Evolutionary conservation across 805 yeast genomes (phyloP).

Genomic region (Spathaspora arborariae): DNA sequence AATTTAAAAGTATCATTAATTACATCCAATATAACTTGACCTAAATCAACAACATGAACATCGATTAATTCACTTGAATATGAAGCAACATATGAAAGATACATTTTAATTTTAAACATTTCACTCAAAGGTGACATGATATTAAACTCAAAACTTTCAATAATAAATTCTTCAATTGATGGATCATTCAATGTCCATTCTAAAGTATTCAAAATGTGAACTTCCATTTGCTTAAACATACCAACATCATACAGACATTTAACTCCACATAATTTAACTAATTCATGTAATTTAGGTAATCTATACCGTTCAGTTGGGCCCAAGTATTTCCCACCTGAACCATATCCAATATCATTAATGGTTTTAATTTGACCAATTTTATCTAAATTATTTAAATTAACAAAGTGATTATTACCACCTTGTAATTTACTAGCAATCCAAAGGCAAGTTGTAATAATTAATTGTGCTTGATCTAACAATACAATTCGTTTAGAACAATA

Average conservation of each 20-base stretch:
- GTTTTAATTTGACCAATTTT: slow-evolving; percentile 19
- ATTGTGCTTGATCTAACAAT: slow-evolving; percentile 79
- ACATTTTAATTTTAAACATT: slow-evolving; percentile 46
- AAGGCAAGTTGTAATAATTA: slow-evolving; percentile 85
- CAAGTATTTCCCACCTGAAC: slow-evolving; percentile 53
- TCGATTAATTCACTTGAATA: slow-evolving; percentile 46
- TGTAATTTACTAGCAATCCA: slow-evolving; percentile 90
- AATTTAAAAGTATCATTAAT: slow-evolving; percentile 28
- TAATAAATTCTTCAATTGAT: slow-evolving; percentile 34
- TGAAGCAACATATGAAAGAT: slow-evolving; percentile 45
- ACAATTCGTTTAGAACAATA: slow-evolving; percentile 87
- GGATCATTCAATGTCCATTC: slow-evolving; percentile 74
- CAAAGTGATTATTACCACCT: slow-evolving; percentile 69
- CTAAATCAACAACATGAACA: slow-evolving; percentile 22
- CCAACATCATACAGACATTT: slow-evolving; percentile 46
- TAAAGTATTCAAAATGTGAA: slow-evolving; percentile 38
- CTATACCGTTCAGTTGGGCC: slow-evolving; percentile 75
- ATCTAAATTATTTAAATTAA: slow-evolving; percentile 36
- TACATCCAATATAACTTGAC: slow-evolving; percentile 29
- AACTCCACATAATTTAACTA: slow-evolving; percentile 68
- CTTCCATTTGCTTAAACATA: slow-evolving; percentile 62
- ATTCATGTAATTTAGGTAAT: slow-evolving; percentile 69
- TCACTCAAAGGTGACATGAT: slow-evolving; percentile 17
- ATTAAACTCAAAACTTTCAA: slow-evolving; percentile 34
- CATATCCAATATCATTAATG: slow-evolving; percentile 38